Conservation (phyloP, 495 filamentous ascomycete genomes). For the Penicillium cosmopolitanum region DNA sequence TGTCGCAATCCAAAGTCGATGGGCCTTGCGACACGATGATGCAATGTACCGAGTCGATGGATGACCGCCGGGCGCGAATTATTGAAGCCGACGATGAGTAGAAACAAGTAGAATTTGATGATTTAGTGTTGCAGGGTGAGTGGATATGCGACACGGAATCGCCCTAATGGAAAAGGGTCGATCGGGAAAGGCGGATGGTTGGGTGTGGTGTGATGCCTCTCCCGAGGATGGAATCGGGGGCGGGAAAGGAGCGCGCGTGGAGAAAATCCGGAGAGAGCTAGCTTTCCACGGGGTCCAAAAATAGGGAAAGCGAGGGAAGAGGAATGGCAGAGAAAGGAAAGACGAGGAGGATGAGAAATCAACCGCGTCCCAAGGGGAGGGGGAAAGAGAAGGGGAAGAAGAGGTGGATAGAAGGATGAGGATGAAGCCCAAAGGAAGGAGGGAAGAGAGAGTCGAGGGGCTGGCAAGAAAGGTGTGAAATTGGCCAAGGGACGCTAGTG, state of each 20-base stretch:
- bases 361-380: conserved; percentile 11
- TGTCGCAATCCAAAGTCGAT: conserved; percentile 25
- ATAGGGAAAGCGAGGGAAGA: conserved; percentile 10
- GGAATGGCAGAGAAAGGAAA: conserved; percentile 20
- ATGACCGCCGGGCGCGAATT: conserved; percentile 5
- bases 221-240: conserved; percentile 13
- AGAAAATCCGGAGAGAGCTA: conserved; percentile 11
- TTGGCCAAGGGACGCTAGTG: conserved; percentile 54
- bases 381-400: conserved; percentile 15
- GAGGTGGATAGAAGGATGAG: conserved; percentile 21
- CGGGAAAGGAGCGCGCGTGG: conserved; percentile 9
- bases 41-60: conserved; percentile 29
- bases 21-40: conserved; percentile 47
- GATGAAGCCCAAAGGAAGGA: conserved; percentile 30
- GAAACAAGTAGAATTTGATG: background rate
- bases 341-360: conserved; percentile 8
- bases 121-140: background rate
- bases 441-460: conserved; percentile 51
- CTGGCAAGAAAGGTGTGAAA: conserved; percentile 49
- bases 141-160: conserved; percentile 6
- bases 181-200: conserved; percentile 13
- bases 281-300: conserved; percentile 1
- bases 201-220: conserved; percentile 8
- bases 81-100: background rate
- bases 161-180: conserved; percentile 6